Percentiles rank a stretch among this genome's conserved stretches.
phyloP scores from a whole-genome alignment of 495 filamentous ascomycete genomes.

The Evernia prunastri region DNA sequence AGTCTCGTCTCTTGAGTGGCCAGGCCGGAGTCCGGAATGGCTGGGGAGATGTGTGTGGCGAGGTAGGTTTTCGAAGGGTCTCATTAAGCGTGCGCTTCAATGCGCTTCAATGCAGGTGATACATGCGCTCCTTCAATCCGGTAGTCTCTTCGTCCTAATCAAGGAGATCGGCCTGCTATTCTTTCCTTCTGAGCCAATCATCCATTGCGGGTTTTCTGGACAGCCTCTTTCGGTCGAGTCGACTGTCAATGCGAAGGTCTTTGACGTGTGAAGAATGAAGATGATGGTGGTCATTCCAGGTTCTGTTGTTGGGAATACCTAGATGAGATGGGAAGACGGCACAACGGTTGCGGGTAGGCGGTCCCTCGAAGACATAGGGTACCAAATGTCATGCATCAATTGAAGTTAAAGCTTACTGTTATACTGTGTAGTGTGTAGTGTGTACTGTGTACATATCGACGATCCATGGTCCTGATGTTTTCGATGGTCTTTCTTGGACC shows the following conservation, averaged over 20 bases:
- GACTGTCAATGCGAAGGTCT: background rate
- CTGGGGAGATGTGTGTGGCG: background rate
- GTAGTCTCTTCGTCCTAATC: background rate
- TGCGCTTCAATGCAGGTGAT: background rate
- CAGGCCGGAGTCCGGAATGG: background rate
- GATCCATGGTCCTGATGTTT: too few relatives aligned
- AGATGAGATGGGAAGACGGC: background rate
- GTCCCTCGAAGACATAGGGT: too few relatives aligned
- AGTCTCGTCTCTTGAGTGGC: background rate
- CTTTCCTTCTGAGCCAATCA: background rate
- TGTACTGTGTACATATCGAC: too few relatives aligned
- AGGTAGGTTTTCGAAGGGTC: background rate
- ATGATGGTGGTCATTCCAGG: too few relatives aligned
- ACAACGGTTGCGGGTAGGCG: background rate
- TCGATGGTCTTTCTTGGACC: too few relatives aligned
- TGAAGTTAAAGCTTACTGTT: too few relatives aligned
- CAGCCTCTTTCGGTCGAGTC: background rate
- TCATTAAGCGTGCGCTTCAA: background rate
- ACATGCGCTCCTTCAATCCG: background rate
- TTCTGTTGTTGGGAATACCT: too few relatives aligned
- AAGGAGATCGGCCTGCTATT: background rate
- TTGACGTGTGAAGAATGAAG: background rate
- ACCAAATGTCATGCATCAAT: background rate
- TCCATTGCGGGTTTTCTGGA: background rate
- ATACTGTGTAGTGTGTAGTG: too few relatives aligned